Base-by-base conservation (phyloP, 2,329 filamentous ascomycete genomes). In the Colletotrichum sidae region DNA sequence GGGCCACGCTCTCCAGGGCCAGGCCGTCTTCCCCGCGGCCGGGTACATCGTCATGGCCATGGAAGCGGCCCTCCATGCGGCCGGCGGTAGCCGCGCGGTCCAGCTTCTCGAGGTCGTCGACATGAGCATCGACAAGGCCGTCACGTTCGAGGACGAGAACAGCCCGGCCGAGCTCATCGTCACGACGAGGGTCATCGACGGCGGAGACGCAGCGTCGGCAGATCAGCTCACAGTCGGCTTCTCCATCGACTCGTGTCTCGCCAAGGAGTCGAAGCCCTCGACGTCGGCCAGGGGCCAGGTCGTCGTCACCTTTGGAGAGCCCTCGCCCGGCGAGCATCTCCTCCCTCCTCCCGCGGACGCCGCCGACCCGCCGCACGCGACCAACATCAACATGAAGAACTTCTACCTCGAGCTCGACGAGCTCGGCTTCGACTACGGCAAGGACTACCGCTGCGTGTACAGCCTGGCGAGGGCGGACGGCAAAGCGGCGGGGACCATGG, bases 11-110 rank as follows among this genome's bases (percentile, higher is more conserved):
- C 53, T 72, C 44, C 73, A 79, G 33, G 70, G 72, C 2, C 71
- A 80, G 37, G 71, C 76, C 13, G 73, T 85, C 6, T 82, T 83
- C 55, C 83, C 83, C 0, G 78, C 70, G 2, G 77, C 81, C 0
- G 81, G 75, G 0, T 84, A 81, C 67, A 54, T 82, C 2, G 71
- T 74, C 33, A 80, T 83, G 73, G 79, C 77, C 1, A 72, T 80
- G 0, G 81, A 84, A 60, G 82, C 81, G 3, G 68, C 58, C 33
- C 68, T 6, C 72, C 49, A 60, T 12, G n/a, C 54, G 73, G 15
- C 69, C 17, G 50, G 83, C 15, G 35, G 13, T 6, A 9, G 5
- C 9, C 49, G 8, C 8, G 33, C 2, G 80, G 25, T 25, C 3
- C 25, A 25, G 80, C 60, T 82, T 4, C 8, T 62, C 5, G 59